Percentiles rank a stretch among this genome's conserved stretches.
phyloP scores from a whole-genome alignment of 805 yeast species.

The Isabelozyma rhagii region DNA sequence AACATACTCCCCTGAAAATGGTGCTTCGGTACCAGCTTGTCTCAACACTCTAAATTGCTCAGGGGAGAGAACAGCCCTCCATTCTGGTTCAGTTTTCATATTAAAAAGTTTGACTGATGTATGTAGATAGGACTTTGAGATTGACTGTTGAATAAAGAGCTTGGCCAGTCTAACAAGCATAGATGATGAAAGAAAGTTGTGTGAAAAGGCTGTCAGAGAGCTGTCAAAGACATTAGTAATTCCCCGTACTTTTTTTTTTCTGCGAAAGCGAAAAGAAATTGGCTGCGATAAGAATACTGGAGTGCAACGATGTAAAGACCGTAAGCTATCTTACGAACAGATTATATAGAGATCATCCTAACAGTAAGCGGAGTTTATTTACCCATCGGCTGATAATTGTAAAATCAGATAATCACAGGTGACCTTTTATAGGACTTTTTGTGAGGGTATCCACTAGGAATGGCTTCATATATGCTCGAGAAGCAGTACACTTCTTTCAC shows the following conservation, averaged over 20 bases:
- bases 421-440: too few relatives aligned
- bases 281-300: too few relatives aligned
- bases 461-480: too few relatives aligned
- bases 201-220: background rate
- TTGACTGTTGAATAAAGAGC: too few relatives aligned
- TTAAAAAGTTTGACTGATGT: background rate
- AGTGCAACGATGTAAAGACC: too few relatives aligned
- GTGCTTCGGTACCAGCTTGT: conserved; percentile 69
- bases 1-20: conserved; percentile 60
- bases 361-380: too few relatives aligned
- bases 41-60: conserved; percentile 77
- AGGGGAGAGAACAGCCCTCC: conserved; percentile 77
- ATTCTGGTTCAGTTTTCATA: conserved; percentile 54
- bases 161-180: background rate
- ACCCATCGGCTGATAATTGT: too few relatives aligned
- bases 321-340: too few relatives aligned
- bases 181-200: background rate
- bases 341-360: too few relatives aligned
- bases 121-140: background rate
- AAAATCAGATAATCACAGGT: too few relatives aligned
- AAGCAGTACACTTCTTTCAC: too few relatives aligned
- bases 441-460: too few relatives aligned
- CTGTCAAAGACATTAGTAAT: background rate
- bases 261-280: background rate
- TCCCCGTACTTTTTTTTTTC: background rate